phyloP scores from a whole-genome alignment of 73 alveolate species.

The Paramecium biaurelia region DNA sequence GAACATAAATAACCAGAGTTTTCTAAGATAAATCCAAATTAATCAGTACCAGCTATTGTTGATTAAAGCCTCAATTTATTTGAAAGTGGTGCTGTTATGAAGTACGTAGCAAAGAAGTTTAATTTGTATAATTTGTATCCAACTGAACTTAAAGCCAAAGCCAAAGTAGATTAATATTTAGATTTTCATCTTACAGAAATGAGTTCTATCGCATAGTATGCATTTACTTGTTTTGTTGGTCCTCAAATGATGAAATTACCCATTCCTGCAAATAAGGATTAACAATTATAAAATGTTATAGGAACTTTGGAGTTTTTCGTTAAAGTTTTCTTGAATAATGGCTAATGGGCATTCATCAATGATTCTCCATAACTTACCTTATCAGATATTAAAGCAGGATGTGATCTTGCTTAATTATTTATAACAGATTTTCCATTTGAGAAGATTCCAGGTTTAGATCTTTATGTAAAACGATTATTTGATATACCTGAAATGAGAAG shows the following conservation, averaged over 20 bases:
- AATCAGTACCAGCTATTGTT: neutral
- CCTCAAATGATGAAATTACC: neutral
- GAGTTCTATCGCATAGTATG: neutral
- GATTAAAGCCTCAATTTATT: neutral
- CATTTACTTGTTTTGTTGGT: neutral
- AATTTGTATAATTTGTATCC: neutral
- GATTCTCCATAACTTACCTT: neutral
- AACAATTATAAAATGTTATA: neutral
- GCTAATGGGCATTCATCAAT: neutral
- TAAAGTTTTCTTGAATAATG: neutral
- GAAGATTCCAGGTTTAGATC: neutral
- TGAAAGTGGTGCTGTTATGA: neutral
- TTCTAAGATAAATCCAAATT: neutral
- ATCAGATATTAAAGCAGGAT: neutral
- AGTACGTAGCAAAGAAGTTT: neutral
- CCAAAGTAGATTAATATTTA: neutral
- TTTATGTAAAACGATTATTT: neutral
- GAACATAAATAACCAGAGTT: neutral
- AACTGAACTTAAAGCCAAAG: neutral
- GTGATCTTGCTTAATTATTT: neutral
- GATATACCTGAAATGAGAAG: neutral
- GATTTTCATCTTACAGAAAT: conserved; percentile 10
- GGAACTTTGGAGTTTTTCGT: neutral
- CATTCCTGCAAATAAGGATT: neutral
- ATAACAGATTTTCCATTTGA: neutral